Evolutionary conservation across 1,284 basidiomycete genomes (phyloP), one percentile per base, ranked within the genome.

Genomic region (Trichosporon sp.): DNA sequence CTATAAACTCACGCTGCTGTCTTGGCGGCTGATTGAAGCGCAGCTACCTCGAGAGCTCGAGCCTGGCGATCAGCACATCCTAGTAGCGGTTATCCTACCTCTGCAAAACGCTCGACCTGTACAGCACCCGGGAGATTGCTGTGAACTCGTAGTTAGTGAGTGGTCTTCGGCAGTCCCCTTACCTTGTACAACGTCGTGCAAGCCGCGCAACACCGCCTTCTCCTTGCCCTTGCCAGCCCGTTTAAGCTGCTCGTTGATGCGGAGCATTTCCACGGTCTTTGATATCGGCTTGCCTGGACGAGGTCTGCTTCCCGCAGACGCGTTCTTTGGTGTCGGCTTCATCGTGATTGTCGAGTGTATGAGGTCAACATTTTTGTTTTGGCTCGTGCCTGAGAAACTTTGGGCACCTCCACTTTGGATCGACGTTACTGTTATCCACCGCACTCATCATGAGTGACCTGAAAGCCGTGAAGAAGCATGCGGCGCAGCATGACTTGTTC

Each of bases 11-110:
- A 91, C 94, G 89, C 88, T 51, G 93, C 90, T 54, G 86, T 87
- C 81, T 91, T 89, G 86, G 96, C 95, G 0, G 93, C 90, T 31
- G 86, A 88, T 74, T 94, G 90, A 90, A 97, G 93, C 0, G 94
- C 92, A 64, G 88, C 85, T 69, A 97, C 94, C 84, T 98, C 94
- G 78, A 93, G 92, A 3, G 90, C 88, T 73, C 95, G 87, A 21
- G 92, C 89, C 93, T 96, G 73, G 5, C 46, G 46, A 59, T 38
- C 32, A 51, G 65, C 35, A n/a, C 10, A 0, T 1, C 5, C 38
- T 12, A 38, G 26, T 26, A 26, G 12, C 19, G 26, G 32, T 12
- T 31, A 48, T 4, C 26, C 26, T 61, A 92, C 94, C 86, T 95
- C 90, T 10, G 91, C 88, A 79, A 96, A 96, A 77, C 88, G 90